Percentiles rank a stretch among this genome's conserved stretches.
Conservation (phyloP, 768 basidiomycete species). For the Psilocybe sp. region DNA sequence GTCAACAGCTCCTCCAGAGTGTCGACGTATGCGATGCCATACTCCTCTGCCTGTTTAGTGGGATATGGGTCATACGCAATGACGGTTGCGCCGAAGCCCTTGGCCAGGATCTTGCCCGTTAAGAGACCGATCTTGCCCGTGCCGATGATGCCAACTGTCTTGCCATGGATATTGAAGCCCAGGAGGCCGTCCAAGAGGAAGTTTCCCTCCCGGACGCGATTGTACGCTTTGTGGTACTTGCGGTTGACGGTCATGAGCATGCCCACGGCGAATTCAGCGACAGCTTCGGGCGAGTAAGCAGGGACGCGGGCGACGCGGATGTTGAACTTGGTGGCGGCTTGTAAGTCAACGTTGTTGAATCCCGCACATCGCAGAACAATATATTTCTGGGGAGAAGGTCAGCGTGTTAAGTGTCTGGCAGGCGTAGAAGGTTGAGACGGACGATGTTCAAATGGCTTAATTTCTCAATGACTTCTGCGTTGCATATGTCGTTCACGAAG, state of each 20-base stretch:
- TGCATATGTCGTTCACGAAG: constrained; percentile 42
- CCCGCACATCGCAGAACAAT: constrained; percentile 40
- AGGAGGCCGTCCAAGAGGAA: constrained; percentile 43
- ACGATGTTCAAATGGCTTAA: constrained; percentile 35
- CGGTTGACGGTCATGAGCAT: constrained; percentile 43
- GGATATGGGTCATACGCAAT: constrained; percentile 40
- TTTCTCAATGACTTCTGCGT: constrained; percentile 28
- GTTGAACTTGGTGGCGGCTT: constrained; percentile 23
- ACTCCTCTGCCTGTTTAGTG: constrained; percentile 26
- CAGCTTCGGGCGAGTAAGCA: constrained; percentile 41
- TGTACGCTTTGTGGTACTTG: constrained; percentile 45
- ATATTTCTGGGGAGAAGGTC: constrained; percentile 28
- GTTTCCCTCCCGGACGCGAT: constrained; percentile 43
- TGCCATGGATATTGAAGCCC: constrained; percentile 38
- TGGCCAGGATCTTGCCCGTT: constrained; percentile 38
- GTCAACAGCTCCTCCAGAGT: constrained; percentile 32
- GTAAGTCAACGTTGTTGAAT: constrained; percentile 40
- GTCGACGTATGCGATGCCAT: constrained; percentile 36
- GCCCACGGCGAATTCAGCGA: constrained; percentile 44
- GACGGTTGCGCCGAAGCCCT: constrained; percentile 37
- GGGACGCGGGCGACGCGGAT: constrained; percentile 40
- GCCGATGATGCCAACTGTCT: constrained; percentile 42
- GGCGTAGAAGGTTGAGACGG: constrained; percentile 4
- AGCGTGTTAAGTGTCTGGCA: neutral
- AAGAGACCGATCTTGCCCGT: constrained; percentile 42